These are phyloP conservation scores for Endotrypanum monterogeii DNA, from an alignment of 208 protist species.

Conservation along the genomic window DNA sequence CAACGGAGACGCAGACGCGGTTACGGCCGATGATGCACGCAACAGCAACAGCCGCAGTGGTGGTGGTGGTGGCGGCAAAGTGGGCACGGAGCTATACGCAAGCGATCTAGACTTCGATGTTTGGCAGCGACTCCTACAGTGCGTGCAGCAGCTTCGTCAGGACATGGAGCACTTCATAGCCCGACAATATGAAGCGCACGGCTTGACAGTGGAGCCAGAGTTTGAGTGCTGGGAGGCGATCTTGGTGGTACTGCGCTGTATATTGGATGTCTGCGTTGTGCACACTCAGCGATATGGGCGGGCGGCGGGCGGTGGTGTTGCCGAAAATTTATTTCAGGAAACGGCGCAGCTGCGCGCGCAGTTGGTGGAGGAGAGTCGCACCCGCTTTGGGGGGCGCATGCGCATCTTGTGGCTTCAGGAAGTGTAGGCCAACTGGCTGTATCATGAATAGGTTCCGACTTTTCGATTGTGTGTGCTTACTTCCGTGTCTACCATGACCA, in stretches of 20 bases:
- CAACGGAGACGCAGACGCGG: background rate
- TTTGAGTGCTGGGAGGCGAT: slow-evolving; percentile 91
- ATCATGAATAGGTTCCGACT: too few species aligned
- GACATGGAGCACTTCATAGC: slow-evolving; percentile 77
- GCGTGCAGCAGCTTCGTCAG: slow-evolving; percentile 51
- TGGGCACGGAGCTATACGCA: slow-evolving; percentile 32
- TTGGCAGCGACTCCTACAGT: slow-evolving; percentile 54
- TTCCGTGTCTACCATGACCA: background rate
- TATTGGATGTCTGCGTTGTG: slow-evolving; percentile 76
- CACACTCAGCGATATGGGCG: slow-evolving; percentile 51
- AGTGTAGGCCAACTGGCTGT: slow-evolving; percentile 32
- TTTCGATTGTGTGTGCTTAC: background rate
- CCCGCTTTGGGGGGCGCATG: slow-evolving; percentile 77
- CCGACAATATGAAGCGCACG: slow-evolving; percentile 28
- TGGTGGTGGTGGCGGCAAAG: too few species aligned
- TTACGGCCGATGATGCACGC: background rate
- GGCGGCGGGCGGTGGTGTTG: slow-evolving; percentile 34
- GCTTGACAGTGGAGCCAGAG: slow-evolving; percentile 59
- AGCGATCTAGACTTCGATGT: slow-evolving; percentile 45
- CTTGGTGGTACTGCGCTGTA: slow-evolving; percentile 62
- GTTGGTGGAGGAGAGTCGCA: slow-evolving; percentile 78
- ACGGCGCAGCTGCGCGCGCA: slow-evolving; percentile 57
- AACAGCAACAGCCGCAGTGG: background rate
- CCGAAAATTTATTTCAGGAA: slow-evolving; percentile 56
- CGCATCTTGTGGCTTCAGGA: slow-evolving; percentile 89